These are phyloP conservation scores for Auxenochlorella protothecoides DNA, from an alignment of 139 green algal species.

Conservation along the genomic window DNA sequence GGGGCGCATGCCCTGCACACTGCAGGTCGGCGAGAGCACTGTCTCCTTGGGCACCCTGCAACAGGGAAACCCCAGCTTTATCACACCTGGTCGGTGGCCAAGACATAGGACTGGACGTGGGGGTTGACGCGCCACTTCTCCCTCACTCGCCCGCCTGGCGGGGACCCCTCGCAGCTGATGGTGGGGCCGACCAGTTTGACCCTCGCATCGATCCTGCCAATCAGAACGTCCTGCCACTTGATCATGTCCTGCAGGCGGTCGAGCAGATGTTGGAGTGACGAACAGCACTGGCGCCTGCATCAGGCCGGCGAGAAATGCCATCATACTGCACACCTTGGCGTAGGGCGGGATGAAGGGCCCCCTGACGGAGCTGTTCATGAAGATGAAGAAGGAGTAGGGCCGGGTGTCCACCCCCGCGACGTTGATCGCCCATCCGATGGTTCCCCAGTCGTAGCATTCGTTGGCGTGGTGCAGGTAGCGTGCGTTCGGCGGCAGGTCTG, in stretches of 20 bases:
- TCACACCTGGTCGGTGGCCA: constrained; percentile 52
- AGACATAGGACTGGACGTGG: constrained; percentile 63
- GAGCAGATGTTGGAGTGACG: too few relatives aligned
- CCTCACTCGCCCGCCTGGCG: constrained; percentile 37
- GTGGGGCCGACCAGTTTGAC: constrained; percentile 60
- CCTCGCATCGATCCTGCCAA: constrained; percentile 24
- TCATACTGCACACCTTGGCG: constrained; percentile 18
- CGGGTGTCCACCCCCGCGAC: constrained; percentile 7
- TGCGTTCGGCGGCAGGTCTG: constrained; percentile 15
- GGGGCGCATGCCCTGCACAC: too few relatives aligned
- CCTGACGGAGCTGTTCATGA: constrained; percentile 61
- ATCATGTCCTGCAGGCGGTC: constrained; percentile 23
- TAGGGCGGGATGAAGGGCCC: constrained; percentile 58
- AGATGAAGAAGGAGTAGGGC: constrained; percentile 52
- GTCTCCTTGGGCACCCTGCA: too few relatives aligned
- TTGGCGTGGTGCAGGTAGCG: constrained; percentile 16
- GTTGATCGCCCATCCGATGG: constrained; percentile 30
- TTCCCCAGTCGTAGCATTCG: constrained; percentile 29
- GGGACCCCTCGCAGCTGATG: constrained; percentile 62
- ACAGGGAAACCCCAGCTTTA: not conserved
- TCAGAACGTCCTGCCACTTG: constrained; percentile 52
- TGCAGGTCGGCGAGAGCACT: too few relatives aligned
- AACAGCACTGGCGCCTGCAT: too few relatives aligned
- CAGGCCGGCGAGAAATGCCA: too few relatives aligned
- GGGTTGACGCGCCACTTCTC: constrained; percentile 58